A percentile compares a stretch with the other conserved stretches of the same genome.
These are phyloP conservation scores for Fraxinus floribunda DNA, from an alignment of 305 asterid species.

Conservation along the genomic window DNA sequence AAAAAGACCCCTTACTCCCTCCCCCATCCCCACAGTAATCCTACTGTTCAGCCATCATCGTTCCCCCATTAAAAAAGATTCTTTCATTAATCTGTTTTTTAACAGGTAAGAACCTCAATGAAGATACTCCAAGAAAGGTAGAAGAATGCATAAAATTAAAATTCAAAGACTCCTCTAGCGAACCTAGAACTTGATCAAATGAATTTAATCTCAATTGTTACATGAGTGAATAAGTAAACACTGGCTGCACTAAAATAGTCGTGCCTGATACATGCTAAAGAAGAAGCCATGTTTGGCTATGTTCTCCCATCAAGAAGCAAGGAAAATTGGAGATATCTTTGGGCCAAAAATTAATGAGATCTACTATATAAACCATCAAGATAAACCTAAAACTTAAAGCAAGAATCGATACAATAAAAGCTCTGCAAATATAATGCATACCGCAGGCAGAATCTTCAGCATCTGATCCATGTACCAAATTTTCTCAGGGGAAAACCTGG, in stretches of 20 bases:
- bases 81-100: not conserved
- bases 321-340: constrained; percentile 9
- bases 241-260: not conserved
- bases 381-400: not conserved
- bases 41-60: not conserved
- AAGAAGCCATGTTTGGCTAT: not conserved
- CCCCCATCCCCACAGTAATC: not conserved
- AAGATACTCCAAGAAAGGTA: not conserved
- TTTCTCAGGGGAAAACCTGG: constrained; percentile 89
- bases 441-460: constrained; percentile 96
- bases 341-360: constrained; percentile 21
- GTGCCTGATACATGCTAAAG: constrained; percentile 6
- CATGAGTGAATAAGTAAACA: not conserved
- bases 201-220: not conserved
- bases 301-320: not conserved
- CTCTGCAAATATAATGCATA: constrained; percentile 33
- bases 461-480: constrained; percentile 96
- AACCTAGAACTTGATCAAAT: not conserved
- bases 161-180: not conserved
- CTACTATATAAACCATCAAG: constrained; percentile 15
- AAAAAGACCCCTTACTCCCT: not conserved
- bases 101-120: not conserved
- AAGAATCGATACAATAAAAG: constrained; percentile 5
- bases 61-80: not conserved
- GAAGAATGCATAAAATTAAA: not conserved